Evolutionary conservation across 306 rosid genomes (phyloP).

Genomic region (Corylus heterophylla): DNA sequence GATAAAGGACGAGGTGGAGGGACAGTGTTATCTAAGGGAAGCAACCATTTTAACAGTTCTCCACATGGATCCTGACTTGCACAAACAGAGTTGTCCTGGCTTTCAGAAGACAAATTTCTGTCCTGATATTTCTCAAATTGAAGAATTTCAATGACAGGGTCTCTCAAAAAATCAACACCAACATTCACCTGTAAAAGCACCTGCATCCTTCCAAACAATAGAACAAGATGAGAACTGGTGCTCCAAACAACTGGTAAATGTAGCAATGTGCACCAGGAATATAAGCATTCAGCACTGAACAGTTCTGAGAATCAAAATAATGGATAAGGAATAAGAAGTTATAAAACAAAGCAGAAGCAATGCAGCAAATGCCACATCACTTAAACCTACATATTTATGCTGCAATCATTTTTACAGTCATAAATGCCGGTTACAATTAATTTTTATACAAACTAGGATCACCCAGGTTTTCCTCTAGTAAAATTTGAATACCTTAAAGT

Average conservation of each 20-base stretch:
- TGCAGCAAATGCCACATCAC: not conserved
- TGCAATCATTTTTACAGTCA: not conserved
- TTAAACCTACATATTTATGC: not conserved
- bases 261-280: constrained; percentile 26
- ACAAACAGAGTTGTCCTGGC: constrained; percentile 40
- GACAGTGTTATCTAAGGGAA: constrained; percentile 77
- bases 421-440: not conserved
- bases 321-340: constrained; percentile 2
- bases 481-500: not conserved
- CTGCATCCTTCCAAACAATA: constrained; percentile 89
- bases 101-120: constrained; percentile 43
- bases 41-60: constrained; percentile 84
- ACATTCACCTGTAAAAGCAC: constrained; percentile 88
- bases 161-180: constrained; percentile 62
- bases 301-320: not conserved
- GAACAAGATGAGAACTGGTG: constrained; percentile 54
- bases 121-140: constrained; percentile 78
- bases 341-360: constrained; percentile 4
- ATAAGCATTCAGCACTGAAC: constrained; percentile 22
- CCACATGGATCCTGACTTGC: constrained; percentile 68
- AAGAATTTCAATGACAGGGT: constrained; percentile 90
- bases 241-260: constrained; percentile 23
- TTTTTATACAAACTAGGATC: not conserved
- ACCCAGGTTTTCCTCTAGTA: not conserved
- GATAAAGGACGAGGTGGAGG: constrained; percentile 52